Percentiles rank a stretch among this genome's conserved stretches.
These are phyloP conservation scores for Dioscorea alata DNA, from an alignment of 106 monocot genomes.

Conservation along the genomic window DNA sequence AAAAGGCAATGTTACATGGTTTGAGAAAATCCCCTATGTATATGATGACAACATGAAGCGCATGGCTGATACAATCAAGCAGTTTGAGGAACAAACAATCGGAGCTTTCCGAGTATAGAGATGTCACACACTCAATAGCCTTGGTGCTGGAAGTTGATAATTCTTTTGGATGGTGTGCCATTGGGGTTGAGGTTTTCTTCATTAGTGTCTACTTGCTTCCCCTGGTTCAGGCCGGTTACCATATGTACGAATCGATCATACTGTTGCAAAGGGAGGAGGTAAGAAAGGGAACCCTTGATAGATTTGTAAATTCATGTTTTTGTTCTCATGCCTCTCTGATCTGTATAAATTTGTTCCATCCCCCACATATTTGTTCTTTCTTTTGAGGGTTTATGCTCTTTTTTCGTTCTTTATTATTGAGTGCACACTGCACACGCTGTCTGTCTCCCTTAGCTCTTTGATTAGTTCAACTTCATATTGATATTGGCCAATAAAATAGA, in stretches of 20 bases:
- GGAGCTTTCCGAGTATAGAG: conserved; percentile 15
- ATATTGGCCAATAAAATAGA: not conserved
- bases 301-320: conserved; percentile 7
- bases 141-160: not conserved
- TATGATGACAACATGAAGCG: conserved; percentile 82
- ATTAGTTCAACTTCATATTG: not conserved
- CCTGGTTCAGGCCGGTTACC: not conserved
- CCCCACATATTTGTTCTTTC: conserved; percentile 2
- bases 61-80: conserved; percentile 43
- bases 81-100: conserved; percentile 66
- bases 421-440: not conserved
- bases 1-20: conserved; percentile 55
- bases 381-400: conserved; percentile 4
- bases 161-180: conserved; percentile 2
- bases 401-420: not conserved
- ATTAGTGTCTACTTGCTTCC: not conserved
- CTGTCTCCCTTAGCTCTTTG: not conserved
- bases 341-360: not conserved
- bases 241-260: not conserved
- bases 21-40: conserved; percentile 65
- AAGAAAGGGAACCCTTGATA: not conserved
- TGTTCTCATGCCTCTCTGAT: not conserved
- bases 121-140: not conserved
- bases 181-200: not conserved
- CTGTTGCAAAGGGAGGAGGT: not conserved